These are phyloP conservation scores for Solanum neorickii DNA, from an alignment of 257 asterid species.

Conservation along the genomic window DNA sequence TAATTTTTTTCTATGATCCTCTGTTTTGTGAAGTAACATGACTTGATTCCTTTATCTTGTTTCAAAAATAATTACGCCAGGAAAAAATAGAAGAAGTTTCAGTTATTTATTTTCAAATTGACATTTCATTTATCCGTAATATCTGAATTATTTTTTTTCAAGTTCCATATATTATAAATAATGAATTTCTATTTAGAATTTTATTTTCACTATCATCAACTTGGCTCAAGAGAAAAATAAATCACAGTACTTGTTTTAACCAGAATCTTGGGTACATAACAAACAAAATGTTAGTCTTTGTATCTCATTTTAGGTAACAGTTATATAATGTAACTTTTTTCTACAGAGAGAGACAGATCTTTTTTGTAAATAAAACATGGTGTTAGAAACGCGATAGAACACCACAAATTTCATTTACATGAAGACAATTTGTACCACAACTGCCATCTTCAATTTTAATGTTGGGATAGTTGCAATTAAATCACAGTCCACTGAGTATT, in stretches of 20 bases:
- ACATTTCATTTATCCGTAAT: too few species aligned
- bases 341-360: too few species aligned
- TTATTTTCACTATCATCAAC: too few species aligned
- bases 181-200: too few species aligned
- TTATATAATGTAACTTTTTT: not conserved
- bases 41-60: not conserved
- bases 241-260: too few species aligned
- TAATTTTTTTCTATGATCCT: not conserved
- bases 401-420: not conserved
- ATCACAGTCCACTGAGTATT: not conserved
- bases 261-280: not conserved
- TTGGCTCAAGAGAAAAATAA: too few species aligned
- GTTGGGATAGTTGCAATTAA: not conserved
- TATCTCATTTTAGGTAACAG: not conserved
- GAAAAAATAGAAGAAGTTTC: not conserved
- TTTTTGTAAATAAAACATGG: not conserved
- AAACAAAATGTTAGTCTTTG: not conserved
- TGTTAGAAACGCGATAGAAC: not conserved
- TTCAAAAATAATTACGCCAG: not conserved
- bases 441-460: too few species aligned
- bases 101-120: not conserved
- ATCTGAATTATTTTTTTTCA: accelerated
- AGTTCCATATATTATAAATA: not conserved
- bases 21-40: not conserved
- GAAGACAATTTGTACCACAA: not conserved